Evolutionary conservation across 768 basidiomycete species (phyloP), one percentile per base, ranked within the genome.

Genomic region (Lyophyllum decastes): DNA sequence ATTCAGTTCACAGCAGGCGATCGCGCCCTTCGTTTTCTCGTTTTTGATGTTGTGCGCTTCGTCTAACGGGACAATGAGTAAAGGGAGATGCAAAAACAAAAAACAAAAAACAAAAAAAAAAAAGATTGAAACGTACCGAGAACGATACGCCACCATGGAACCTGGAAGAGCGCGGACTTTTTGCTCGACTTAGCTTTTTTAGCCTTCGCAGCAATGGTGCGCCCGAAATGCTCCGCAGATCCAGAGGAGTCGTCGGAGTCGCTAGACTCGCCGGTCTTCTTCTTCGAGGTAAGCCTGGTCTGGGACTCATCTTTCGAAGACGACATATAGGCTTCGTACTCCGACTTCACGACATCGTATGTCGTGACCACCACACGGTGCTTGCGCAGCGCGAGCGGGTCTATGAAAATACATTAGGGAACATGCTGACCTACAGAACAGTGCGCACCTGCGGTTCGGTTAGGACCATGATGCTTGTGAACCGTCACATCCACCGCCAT

Each of bases 41-140:
- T 95, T 94, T 78, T 95, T 96, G 77, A 97, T 96, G 64, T 89
- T 92, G 68, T 97, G 95, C 0, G 95, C 95, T 67, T 97, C 94
- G 66, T 97, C 95, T 92, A 51, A n/a, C 17, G 52, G 25, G 4
- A 53, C 12, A 17, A 22, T 27, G 16, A 44, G 40, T 9, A 40
- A 10, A 16, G 2, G 9, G n/a, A n/a, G n/a, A n/a, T n/a, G n/a
- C n/a, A n/a, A n/a, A n/a, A n/a, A n/a, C n/a, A n/a, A n/a, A n/a
- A n/a, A n/a, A n/a, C n/a, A n/a, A n/a, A n/a, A n/a, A n/a, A n/a
- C n/a, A n/a, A n/a, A n/a, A n/a, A n/a, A n/a, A 49, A 30, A 45
- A n/a, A 27, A 2, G 19, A 46, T 62, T 70, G 22, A 12, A 17
- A 69, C 73, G 19, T 61, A 93, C 95, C 93, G 0, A 98, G 82